Evolutionary conservation across 768 basidiomycete genomes (phyloP).

Genomic region (Suillus brevipes): DNA sequence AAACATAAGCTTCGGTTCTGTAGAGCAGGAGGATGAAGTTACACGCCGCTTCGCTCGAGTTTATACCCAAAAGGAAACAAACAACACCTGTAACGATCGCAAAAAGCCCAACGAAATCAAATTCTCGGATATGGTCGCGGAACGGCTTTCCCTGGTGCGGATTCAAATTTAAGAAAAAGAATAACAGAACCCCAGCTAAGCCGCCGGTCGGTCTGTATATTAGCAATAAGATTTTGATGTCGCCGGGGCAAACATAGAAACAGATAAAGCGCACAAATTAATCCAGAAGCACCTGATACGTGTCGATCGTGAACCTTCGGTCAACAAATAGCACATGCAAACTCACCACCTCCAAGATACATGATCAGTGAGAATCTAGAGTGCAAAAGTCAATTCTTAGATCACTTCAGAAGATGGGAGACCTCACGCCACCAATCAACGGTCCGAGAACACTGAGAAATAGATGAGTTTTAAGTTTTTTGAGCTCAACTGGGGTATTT

Average conservation of each 20-base stretch:
- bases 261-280: conserved; percentile 29
- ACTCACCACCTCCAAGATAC: conserved; percentile 42
- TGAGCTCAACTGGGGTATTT: not conserved
- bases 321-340: not conserved
- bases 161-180: conserved; percentile 38
- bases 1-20: conserved; percentile 6
- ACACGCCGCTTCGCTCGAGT: conserved; percentile 36
- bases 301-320: conserved; percentile 7
- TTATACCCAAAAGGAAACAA: conserved; percentile 41
- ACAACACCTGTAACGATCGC: conserved; percentile 36
- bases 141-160: conserved; percentile 34
- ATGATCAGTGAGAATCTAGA: conserved; percentile 35
- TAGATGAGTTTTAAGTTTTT: not conserved
- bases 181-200: conserved; percentile 29
- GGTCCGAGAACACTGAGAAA: conserved; percentile 42
- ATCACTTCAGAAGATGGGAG: not conserved
- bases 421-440: conserved; percentile 37
- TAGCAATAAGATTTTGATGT: not conserved
- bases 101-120: conserved; percentile 42
- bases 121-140: conserved; percentile 32
- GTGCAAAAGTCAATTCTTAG: not conserved
- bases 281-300: conserved; percentile 36
- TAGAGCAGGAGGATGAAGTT: not conserved
- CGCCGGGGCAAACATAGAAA: not conserved
- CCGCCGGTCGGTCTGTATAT: conserved; percentile 37